Evolutionary conservation across 169 alveolate genomes (phyloP), one percentile per base, ranked within the genome.

Genomic region (Plasmodium knowlesi): DNA sequence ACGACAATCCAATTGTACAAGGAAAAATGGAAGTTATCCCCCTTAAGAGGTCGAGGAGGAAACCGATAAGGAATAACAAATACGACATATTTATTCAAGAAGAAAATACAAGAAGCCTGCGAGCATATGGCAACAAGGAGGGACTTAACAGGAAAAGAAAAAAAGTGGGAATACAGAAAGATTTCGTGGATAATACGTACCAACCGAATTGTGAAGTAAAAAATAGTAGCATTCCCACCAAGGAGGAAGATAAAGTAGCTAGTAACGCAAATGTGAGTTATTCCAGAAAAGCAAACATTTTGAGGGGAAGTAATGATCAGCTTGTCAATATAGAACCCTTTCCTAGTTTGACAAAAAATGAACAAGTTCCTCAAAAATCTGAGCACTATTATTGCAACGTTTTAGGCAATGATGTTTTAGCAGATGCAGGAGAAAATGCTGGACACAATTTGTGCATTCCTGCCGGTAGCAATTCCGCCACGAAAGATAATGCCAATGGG

Each of bases 391-490:
- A 53, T 43, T 74, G 79, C 28, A 78, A 86, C 25, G 32, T 46
- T 73, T 34, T 76, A 34, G 86, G 82, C 28, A 74, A 86, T 14
- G 93, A 86, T 16, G 72, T 22, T 37, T 34, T 86, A 14, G 70
- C 43, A 5, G 74, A 32, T 10, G 41, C 85, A 16, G 37, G 82
- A 28, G 93, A 74, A 76, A 74, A 53, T 37, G 37, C 14, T 5
- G 22, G 67, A 76, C 57, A 32, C 80, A 9, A 34, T 50, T 53
- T 74, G 78, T 32, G n/a, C 4, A 86, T 53, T 34, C 41, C 28
- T 22, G 67, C 25, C 54, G 46, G 22, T 74, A 54, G 80, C 28
- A 57, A 86, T 0, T 43, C 85, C 41, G 22, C 37, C 41, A 76
- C 81, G 3, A 72, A 78, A 1, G 80, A 67, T 86, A 82, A 50